These are phyloP conservation scores for Sarcomyxa edulis DNA, from an alignment of 768 basidiomycete genomes.

Conservation along the genomic window DNA sequence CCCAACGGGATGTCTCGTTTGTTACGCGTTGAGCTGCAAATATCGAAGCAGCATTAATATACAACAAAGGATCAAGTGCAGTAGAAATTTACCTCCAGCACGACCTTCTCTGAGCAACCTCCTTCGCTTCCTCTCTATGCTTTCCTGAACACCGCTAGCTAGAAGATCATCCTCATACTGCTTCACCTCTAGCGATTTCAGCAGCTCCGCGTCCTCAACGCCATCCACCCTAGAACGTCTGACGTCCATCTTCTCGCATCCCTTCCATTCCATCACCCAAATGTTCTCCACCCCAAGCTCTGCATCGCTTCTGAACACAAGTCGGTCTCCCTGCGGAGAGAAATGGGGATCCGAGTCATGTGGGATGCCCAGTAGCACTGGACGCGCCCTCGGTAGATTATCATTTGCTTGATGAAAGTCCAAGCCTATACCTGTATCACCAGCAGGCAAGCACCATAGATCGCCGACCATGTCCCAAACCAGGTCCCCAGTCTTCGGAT, in stretches of 20 bases:
- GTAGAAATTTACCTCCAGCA: slow-evolving; percentile 27
- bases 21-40: slow-evolving; percentile 46
- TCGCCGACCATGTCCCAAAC: slow-evolving; percentile 76
- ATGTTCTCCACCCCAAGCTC: slow-evolving; percentile 72
- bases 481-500: slow-evolving; percentile 64
- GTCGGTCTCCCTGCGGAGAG: slow-evolving; percentile 55
- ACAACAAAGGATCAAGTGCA: background rate
- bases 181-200: slow-evolving; percentile 28
- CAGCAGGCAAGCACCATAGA: slow-evolving; percentile 60
- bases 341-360: slow-evolving; percentile 72
- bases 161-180: slow-evolving; percentile 42
- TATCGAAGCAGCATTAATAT: background rate
- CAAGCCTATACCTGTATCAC: too few relatives aligned
- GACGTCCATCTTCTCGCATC: slow-evolving; percentile 59
- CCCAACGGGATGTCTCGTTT: slow-evolving; percentile 71
- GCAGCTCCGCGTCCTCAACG: slow-evolving; percentile 23
- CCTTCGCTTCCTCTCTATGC: slow-evolving; percentile 35
- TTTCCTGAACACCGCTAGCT: slow-evolving; percentile 46
- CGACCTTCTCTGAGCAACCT: slow-evolving; percentile 58
- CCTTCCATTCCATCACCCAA: slow-evolving; percentile 63
- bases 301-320: slow-evolving; percentile 73
- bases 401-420: too few relatives aligned
- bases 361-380: slow-evolving; percentile 60
- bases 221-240: slow-evolving; percentile 18
- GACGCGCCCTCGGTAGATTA: slow-evolving; percentile 35